These are phyloP conservation scores for Apiospora sp. DNA, from an alignment of 2,329 filamentous ascomycete genomes.

Conservation along the genomic window DNA sequence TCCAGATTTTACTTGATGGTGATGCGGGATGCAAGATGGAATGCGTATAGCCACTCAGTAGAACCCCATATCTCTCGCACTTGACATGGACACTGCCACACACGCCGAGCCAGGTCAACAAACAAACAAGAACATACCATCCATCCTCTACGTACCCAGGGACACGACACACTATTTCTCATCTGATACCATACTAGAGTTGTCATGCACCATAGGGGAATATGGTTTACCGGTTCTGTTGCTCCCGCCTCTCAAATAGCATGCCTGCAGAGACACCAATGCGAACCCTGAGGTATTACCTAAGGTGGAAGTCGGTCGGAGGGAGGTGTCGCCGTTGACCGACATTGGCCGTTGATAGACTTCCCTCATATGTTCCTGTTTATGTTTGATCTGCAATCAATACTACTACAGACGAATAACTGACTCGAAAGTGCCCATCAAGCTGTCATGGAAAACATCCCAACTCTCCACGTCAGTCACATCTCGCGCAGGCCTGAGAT, in stretches of 20 bases:
- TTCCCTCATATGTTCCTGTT: neutral
- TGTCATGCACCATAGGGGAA: neutral
- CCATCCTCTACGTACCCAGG: neutral
- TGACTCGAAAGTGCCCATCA: neutral
- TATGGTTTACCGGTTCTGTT: constrained; percentile 1
- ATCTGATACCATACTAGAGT: neutral
- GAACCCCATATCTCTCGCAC: neutral
- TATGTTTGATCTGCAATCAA: neutral
- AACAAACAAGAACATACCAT: neutral
- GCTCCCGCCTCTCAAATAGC: constrained; percentile 4
- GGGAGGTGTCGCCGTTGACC: constrained; percentile 4
- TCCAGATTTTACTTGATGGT: neutral
- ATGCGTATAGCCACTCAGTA: neutral
- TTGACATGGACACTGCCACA: neutral
- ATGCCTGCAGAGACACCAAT: neutral
- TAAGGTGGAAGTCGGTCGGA: neutral
- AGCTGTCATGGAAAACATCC: constrained; percentile 13
- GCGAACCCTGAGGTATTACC: constrained; percentile 13
- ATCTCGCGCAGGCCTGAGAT: neutral
- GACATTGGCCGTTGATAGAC: constrained; percentile 8
- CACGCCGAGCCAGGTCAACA: neutral
- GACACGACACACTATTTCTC: neutral
- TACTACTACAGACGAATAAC: neutral
- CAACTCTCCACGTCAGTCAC: constrained; percentile 1
- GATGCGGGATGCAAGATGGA: neutral